Base-by-base conservation (phyloP, 2,329 filamentous ascomycete species). In the Tolypocladium amazonense region DNA sequence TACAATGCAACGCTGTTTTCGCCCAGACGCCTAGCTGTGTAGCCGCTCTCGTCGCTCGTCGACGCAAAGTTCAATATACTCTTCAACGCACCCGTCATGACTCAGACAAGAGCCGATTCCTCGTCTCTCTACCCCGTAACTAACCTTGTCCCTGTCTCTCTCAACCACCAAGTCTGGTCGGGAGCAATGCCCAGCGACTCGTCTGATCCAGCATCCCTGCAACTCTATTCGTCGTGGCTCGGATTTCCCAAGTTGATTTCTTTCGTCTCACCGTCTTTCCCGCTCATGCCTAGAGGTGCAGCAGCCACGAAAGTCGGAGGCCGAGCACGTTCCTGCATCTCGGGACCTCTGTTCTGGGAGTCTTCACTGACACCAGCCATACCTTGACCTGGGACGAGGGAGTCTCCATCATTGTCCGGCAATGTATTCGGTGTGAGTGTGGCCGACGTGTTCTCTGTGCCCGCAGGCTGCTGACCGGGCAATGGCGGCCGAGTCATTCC, bases 311-410 rank as follows among this genome's bases (percentile, higher is more conserved):
- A 68, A 15, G 67, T 58, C 14, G 67, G 66, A 11, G 65, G 66
- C n/a, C 66, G 64, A 41, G 63, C 62, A 37, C 74, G 72, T 62
- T 79, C 76, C 63, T 77, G 74, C 77, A 79, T 79, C 64, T 79
- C 77, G 0, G 77, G 77, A 50, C 57, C 64, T 27, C 65, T 67
- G 27, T 56, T 60, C 39, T 64, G 60, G n/a, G 64, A 60, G 33
- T 53, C 27, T 35, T 35, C 27, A 14, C 27, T 12, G 1, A 35
- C 37, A 20, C 18, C 27, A 20, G 27, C 20, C 27, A 25, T 58
- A 37, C 18, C 45, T 39, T 38, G 50, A 20, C 2, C 53, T 30
- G 43, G 47, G 25, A 50, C 27, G 9, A 39, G 12, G 33, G 59
- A 56, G 25, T 66, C 66, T 4, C 54, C 45, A 18, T 64, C 58